A percentile compares a stretch with the other conserved stretches of the same genome.
Evolutionary conservation across 805 yeast genomes (phyloP).

Genomic region (Wickerhamomyces pijperi): DNA sequence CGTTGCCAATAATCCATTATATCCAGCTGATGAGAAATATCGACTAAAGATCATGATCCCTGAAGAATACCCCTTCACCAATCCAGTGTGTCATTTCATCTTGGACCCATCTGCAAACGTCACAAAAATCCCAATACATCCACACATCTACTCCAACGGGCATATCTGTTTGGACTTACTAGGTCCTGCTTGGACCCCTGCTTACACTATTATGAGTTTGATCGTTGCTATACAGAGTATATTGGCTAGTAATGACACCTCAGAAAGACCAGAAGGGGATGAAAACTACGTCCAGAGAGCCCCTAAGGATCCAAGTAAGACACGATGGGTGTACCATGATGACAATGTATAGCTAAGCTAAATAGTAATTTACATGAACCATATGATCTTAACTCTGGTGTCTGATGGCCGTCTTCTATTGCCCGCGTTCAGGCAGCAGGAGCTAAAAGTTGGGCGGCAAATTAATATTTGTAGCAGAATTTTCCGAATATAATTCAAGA

Average conservation of each 20-base stretch:
- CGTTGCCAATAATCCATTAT: constrained; percentile 26
- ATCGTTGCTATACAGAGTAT: constrained; percentile 54
- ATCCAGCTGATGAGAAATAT: constrained; percentile 23
- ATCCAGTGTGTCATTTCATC: constrained; percentile 49
- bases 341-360: constrained; percentile 29
- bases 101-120: constrained; percentile 5
- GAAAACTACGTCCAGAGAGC: constrained; percentile 36
- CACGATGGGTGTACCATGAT: constrained; percentile 48
- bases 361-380: too few relatives aligned
- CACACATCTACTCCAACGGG: constrained; percentile 67
- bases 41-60: constrained; percentile 33
- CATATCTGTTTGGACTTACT: constrained; percentile 64
- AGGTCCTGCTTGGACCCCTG: constrained; percentile 28
- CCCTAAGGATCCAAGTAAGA: constrained; percentile 43
- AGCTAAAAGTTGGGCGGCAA: too few relatives aligned
- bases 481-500: too few relatives aligned
- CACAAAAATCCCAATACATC: constrained; percentile 49
- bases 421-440: too few relatives aligned
- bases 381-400: too few relatives aligned
- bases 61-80: constrained; percentile 41
- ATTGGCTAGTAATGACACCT: constrained; percentile 36
- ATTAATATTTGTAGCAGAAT: too few relatives aligned
- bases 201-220: constrained; percentile 27
- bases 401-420: too few relatives aligned
- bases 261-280: constrained; percentile 51